Conservation (phyloP, 768 basidiomycete species). For the Suillus hirtellus region DNA sequence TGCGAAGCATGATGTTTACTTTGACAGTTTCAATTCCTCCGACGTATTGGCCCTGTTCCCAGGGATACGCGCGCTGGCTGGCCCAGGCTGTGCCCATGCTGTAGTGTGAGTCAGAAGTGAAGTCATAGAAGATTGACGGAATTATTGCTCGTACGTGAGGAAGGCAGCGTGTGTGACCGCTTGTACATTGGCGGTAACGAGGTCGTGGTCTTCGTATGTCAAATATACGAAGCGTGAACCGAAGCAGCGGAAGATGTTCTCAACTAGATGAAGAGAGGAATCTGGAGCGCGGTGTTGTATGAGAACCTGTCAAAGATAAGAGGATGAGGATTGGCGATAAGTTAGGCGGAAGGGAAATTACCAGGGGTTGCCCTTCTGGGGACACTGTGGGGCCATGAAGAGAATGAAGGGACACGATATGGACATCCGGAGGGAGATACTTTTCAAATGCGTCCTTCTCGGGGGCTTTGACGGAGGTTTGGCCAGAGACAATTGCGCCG, state of each 20-base stretch:
- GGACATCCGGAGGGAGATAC: constrained; percentile 80
- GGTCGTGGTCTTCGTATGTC: constrained; percentile 95
- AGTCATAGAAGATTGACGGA: constrained; percentile 1
- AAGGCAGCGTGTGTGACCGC: constrained; percentile 98
- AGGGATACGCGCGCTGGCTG: constrained; percentile 75
- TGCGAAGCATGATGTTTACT: constrained; percentile 91
- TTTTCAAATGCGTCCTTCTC: constrained; percentile 89
- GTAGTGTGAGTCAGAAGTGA: constrained; percentile 11
- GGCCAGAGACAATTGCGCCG: constrained; percentile 89
- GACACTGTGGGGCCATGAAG: constrained; percentile 91
- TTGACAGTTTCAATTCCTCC: constrained; percentile 98
- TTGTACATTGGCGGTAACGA: constrained; percentile 96
- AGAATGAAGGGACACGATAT: constrained; percentile 92
- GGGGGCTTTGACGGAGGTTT: constrained; percentile 96
- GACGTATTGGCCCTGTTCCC: constrained; percentile 94
- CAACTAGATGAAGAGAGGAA: constrained; percentile 73
- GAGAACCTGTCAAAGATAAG: constrained; percentile 60
- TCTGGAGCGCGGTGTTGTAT: constrained; percentile 83
- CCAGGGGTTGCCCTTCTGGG: constrained; percentile 87
- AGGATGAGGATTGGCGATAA: constrained; percentile 7
- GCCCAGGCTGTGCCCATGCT: constrained; percentile 99
- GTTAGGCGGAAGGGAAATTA: constrained; percentile 35
- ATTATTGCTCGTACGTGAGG: constrained; percentile 60
- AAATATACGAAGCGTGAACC: constrained; percentile 87
- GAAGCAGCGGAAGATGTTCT: constrained; percentile 78